phyloP scores from a whole-genome alignment of 176 grass and related monocot genomes.

The Aegilops bicornis region DNA sequence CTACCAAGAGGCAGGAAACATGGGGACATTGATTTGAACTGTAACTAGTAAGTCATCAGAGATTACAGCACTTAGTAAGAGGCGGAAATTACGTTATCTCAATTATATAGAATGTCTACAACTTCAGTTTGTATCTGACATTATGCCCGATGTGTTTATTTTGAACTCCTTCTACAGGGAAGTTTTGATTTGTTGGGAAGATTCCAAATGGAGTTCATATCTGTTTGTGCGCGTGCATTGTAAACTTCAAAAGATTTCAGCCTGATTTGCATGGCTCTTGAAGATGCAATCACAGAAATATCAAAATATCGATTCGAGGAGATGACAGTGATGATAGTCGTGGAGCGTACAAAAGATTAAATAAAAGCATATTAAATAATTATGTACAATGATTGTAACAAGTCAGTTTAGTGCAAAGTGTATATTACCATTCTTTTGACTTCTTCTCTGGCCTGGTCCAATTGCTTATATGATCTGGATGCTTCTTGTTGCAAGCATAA shows the following conservation, averaged over 20 bases:
- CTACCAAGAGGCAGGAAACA: slow-evolving; percentile 60
- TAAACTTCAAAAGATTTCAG: not conserved
- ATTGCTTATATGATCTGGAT: not conserved
- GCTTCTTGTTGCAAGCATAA: not conserved
- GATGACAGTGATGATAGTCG: not conserved
- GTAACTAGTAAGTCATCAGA: slow-evolving; percentile 33
- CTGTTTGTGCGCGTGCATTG: not conserved
- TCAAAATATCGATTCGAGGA: not conserved
- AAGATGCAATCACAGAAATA: not conserved
- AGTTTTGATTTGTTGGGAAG: slow-evolving; percentile 23
- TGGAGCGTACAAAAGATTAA: slow-evolving; percentile 19
- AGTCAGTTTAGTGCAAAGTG: not conserved
- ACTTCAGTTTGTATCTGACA: not conserved
- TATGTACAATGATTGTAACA: slow-evolving; percentile 23
- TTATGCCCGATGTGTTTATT: not conserved
- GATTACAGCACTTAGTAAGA: not conserved
- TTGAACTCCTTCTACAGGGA: not conserved
- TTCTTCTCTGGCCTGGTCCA: not conserved
- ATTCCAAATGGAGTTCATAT: slow-evolving; percentile 2
- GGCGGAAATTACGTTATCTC: not conserved
- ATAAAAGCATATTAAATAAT: slow-evolving; percentile 12
- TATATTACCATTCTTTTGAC: slow-evolving; percentile 3
- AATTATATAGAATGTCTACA: not conserved
- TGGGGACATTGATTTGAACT: slow-evolving; percentile 47
- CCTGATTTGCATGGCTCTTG: not conserved